Conservation (phyloP, 2,329 filamentous ascomycete genomes). For the Aphanoascus verrucosus region DNA sequence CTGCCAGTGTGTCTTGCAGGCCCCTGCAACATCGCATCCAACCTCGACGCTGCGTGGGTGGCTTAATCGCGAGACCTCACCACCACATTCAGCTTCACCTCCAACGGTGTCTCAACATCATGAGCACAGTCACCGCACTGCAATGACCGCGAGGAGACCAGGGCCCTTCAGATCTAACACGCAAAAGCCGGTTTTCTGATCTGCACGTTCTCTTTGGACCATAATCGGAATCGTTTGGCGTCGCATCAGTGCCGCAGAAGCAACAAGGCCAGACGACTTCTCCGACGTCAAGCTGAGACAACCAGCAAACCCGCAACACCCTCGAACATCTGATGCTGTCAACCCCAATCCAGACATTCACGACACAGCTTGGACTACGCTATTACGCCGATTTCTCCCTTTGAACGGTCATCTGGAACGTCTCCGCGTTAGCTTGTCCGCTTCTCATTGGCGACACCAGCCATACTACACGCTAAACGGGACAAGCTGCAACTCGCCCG, state of each 20-base stretch:
- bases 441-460: not conserved
- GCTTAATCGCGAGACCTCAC: too few relatives aligned
- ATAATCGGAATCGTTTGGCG: not conserved
- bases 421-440: not conserved
- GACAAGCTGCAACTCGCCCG: not conserved
- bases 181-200: too few relatives aligned
- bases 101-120: not conserved
- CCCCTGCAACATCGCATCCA: not conserved
- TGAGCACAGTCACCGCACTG: not conserved
- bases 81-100: not conserved
- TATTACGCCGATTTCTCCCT: not conserved
- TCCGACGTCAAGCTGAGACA: slow-evolving; percentile 1
- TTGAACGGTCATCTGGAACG: not conserved
- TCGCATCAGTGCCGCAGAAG: slow-evolving; percentile 8
- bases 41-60: not conserved
- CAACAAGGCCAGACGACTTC: not conserved
- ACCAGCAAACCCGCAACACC: not conserved
- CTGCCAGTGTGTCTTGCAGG: too few relatives aligned
- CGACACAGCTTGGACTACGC: slow-evolving; percentile 2
- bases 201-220: too few relatives aligned
- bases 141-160: too few relatives aligned
- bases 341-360: not conserved
- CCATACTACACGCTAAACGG: not conserved
- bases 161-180: too few relatives aligned
- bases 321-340: not conserved